Evolutionary conservation across 1,139 yeast genomes (phyloP).

Genomic region (Magnusiomyces paraingens): DNA sequence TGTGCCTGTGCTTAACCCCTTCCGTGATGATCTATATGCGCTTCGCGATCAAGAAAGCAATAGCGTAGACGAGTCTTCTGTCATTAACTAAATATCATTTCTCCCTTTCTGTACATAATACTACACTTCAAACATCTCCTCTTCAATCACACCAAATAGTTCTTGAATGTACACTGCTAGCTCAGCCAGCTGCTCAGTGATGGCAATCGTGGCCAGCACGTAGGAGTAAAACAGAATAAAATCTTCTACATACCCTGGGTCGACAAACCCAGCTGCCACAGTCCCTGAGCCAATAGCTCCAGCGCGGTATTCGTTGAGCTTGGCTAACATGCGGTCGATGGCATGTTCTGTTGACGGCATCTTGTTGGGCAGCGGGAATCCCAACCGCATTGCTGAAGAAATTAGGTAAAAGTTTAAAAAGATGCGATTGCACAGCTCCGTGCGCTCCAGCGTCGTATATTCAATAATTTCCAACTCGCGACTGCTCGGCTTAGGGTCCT

Average conservation of each 20-base stretch:
- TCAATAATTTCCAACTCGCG: slow-evolving; percentile 53
- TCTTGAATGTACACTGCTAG: slow-evolving; percentile 50
- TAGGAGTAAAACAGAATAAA: slow-evolving; percentile 72
- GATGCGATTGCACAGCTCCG: slow-evolving; percentile 63
- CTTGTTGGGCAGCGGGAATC: slow-evolving; percentile 69
- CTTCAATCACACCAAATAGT: slow-evolving; percentile 57
- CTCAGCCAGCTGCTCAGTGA: slow-evolving; percentile 57
- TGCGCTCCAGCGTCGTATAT: slow-evolving; percentile 52
- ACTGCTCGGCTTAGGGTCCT: slow-evolving; percentile 48
- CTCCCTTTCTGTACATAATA: too few species aligned
- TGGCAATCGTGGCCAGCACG: slow-evolving; percentile 61
- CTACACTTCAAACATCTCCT: slow-evolving; percentile 39
- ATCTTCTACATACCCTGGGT: slow-evolving; percentile 45
- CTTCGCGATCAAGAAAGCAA: neutral
- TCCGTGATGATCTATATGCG: slow-evolving; percentile 22
- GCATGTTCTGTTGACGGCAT: slow-evolving; percentile 78
- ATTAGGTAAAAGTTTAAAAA: slow-evolving; percentile 71
- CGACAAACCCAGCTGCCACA: slow-evolving; percentile 1
- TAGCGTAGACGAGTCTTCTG: too few species aligned
- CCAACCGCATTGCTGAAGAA: slow-evolving; percentile 68
- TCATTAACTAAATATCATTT: too few species aligned
- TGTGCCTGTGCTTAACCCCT: slow-evolving; percentile 33
- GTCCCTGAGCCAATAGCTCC: neutral
- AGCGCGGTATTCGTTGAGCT: slow-evolving; percentile 38
- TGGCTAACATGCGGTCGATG: slow-evolving; percentile 59